These are phyloP conservation scores for Scortechinia acanthostroma DNA, from an alignment of 2,329 filamentous ascomycete species.

Conservation along the genomic window DNA sequence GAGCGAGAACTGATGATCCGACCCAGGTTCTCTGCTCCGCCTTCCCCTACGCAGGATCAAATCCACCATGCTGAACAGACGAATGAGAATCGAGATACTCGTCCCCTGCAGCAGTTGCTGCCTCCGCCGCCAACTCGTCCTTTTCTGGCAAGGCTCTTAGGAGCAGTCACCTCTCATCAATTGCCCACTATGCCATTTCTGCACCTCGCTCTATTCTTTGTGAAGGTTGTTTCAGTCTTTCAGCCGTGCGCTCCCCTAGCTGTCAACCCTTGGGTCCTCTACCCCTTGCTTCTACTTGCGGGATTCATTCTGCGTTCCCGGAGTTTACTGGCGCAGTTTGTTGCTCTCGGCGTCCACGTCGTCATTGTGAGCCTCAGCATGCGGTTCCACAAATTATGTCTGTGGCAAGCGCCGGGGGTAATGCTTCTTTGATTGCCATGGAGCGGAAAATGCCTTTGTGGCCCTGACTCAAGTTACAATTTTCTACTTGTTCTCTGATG, in stretches of 20 bases:
- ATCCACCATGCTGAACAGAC: not conserved
- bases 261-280: slow-evolving; percentile 41
- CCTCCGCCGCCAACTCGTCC: not conserved
- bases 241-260: slow-evolving; percentile 48
- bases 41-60: not conserved
- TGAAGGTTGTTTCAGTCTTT: slow-evolving; percentile 39
- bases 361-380: not conserved
- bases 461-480: no score
- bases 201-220: slow-evolving; percentile 34
- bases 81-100: no score
- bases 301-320: slow-evolving; percentile 25
- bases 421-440: no score
- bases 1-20: slow-evolving; percentile 19
- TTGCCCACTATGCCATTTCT: slow-evolving; percentile 5
- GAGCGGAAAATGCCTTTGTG: no score
- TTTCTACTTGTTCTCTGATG: no score
- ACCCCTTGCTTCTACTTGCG: slow-evolving; percentile 44
- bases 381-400: not conserved
- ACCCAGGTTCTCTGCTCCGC: slow-evolving; percentile 5
- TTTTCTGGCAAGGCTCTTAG: not conserved
- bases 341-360: not conserved
- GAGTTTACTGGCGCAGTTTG: not conserved
- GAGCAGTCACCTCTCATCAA: slow-evolving; percentile 2
- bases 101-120: not conserved
- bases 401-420: not conserved